Percentiles rank a stretch among this genome's conserved stretches.
phyloP scores from a whole-genome alignment of 192 early-diverging fungal species.

The Coemansia sp. region DNA sequence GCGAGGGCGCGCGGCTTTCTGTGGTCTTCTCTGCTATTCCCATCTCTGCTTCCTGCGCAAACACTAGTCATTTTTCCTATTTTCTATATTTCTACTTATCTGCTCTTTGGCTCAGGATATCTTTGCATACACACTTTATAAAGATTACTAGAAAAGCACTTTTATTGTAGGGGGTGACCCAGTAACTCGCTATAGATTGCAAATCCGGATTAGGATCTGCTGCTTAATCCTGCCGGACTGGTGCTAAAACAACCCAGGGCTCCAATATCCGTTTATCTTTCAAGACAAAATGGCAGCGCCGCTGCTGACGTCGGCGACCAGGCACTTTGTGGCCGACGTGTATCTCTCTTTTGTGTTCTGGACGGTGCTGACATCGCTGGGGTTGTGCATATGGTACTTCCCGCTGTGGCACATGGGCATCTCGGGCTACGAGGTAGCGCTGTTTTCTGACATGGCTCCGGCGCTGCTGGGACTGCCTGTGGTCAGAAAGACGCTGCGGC shows the following conservation, averaged over 20 bases:
- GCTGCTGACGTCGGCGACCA: slow-evolving; percentile 6
- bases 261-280: not conserved
- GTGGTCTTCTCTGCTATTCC: not conserved
- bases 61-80: too few relatives aligned
- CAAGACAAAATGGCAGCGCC: slow-evolving; percentile 6
- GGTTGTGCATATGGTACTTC: slow-evolving; percentile 76
- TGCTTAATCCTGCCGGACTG: not conserved
- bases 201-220: too few relatives aligned
- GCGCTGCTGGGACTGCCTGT: slow-evolving; percentile 60
- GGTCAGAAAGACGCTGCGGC: slow-evolving; percentile 56
- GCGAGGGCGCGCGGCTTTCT: too few relatives aligned
- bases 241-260: not conserved
- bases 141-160: not conserved
- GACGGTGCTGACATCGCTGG: slow-evolving; percentile 76
- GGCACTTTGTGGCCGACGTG: slow-evolving; percentile 62
- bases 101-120: too few relatives aligned
- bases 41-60: too few relatives aligned
- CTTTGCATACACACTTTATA: not conserved
- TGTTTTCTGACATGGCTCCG: slow-evolving; percentile 63
- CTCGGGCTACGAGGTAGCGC: slow-evolving; percentile 73
- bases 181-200: too few relatives aligned
- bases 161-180: too few relatives aligned
- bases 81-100: too few relatives aligned
- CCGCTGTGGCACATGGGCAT: slow-evolving; percentile 85
- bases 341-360: slow-evolving; percentile 79